Percentiles rank a stretch among this genome's conserved stretches.
Conservation (phyloP, 345 rosid species). For the Corymbia maculata region DNA sequence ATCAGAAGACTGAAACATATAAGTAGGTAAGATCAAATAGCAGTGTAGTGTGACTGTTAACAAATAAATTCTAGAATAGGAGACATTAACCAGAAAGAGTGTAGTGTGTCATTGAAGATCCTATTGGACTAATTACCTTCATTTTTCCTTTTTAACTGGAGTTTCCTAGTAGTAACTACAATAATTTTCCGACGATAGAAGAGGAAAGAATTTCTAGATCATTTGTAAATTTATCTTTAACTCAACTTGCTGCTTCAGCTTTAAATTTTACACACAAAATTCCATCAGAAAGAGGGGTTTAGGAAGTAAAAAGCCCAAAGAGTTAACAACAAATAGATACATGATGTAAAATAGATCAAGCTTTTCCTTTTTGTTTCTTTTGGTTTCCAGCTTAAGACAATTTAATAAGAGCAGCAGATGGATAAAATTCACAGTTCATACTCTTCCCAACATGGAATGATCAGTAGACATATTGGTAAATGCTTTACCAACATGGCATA, state of each 20-base stretch:
- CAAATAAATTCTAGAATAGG: not conserved
- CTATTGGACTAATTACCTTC: not conserved
- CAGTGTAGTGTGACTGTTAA: not conserved
- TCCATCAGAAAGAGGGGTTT: not conserved
- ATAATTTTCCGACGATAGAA: not conserved
- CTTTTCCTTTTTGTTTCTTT: not conserved
- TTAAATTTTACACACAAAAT: not conserved
- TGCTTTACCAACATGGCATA: not conserved
- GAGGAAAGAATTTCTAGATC: not conserved
- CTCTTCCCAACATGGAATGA: not conserved
- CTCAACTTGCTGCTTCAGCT: not conserved
- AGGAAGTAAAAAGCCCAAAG: not conserved
- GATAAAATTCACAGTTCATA: not conserved
- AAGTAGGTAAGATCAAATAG: not conserved
- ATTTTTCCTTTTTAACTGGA: not conserved
- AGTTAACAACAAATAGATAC: not conserved
- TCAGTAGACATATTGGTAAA: not conserved
- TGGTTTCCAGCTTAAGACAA: not conserved
- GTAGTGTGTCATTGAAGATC: not conserved
- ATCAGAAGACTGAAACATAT: not conserved
- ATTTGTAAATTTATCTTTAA: not conserved
- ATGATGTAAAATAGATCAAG: not conserved
- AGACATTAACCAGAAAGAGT: not conserved
- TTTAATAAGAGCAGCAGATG: not conserved
- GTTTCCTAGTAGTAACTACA: not conserved